Conservation (phyloP, 108 stramenopile species). For the Cyclotella sp. region DNA sequence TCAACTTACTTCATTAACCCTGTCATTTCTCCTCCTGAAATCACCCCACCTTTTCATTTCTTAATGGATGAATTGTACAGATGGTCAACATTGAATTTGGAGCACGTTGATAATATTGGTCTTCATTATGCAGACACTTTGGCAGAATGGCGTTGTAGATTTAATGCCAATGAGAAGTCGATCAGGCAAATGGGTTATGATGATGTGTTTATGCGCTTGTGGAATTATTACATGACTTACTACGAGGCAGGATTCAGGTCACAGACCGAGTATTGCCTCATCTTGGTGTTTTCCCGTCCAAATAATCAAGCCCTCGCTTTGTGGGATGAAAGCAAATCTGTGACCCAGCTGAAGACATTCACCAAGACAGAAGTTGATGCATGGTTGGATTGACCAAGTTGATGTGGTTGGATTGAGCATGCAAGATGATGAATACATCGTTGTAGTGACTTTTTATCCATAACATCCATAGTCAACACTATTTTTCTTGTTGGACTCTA, state of each 20-base stretch:
- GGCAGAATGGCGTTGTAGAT: constrained; percentile 92
- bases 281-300: constrained; percentile 79
- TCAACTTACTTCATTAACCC: constrained; percentile 97
- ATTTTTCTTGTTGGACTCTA: no score
- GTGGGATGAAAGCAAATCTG: constrained; percentile 64
- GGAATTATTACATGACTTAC: constrained; percentile 97
- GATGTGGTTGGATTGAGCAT: no score
- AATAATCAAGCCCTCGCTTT: constrained; percentile 67
- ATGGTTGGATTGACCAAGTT: constrained; percentile 53
- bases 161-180: constrained; percentile 72
- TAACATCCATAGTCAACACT: no score
- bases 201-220: constrained; percentile 91
- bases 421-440: no score
- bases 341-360: constrained; percentile 61
- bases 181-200: constrained; percentile 91
- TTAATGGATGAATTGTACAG: constrained; percentile 87
- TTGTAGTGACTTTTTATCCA: no score
- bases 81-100: constrained; percentile 75
- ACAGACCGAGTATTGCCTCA: constrained; percentile 79
- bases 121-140: constrained; percentile 96
- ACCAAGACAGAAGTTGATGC: constrained; percentile 57
- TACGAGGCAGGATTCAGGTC: constrained; percentile 95
- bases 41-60: constrained; percentile 89
- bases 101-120: constrained; percentile 92
- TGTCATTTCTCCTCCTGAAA: constrained; percentile 94